Conservation (phyloP, 2,329 filamentous ascomycete species). For the Colletotrichum sp. region DNA sequence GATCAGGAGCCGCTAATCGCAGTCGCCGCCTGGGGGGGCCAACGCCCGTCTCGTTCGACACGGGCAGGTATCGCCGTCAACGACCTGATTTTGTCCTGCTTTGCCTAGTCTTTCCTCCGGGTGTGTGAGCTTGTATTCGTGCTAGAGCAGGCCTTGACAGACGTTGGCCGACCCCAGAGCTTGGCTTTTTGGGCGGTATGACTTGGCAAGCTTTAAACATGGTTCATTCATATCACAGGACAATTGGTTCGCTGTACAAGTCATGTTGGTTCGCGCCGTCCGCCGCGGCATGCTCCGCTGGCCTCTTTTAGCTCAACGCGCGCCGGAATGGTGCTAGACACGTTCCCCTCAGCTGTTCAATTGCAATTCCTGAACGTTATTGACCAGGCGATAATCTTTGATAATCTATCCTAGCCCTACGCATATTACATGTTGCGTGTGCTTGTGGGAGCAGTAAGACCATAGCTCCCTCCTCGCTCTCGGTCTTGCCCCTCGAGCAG, state of each 20-base stretch:
- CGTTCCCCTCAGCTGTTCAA: not conserved
- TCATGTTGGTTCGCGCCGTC: not conserved
- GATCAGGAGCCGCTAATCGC: slow-evolving; percentile 2
- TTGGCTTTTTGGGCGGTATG: not conserved
- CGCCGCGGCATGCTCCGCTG: not conserved
- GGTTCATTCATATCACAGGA: not conserved
- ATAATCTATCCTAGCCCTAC: not conserved
- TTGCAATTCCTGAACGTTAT: too few relatives aligned
- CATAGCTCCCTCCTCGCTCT: not conserved
- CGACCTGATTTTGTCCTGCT: not conserved
- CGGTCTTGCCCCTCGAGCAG: not conserved
- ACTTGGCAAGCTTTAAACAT: not conserved
- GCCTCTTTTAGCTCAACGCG: not conserved
- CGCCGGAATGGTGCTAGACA: not conserved
- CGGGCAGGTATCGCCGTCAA: not conserved
- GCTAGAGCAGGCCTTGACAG: not conserved
- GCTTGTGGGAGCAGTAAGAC: not conserved
- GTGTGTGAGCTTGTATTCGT: not conserved
- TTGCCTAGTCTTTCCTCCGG: not conserved
- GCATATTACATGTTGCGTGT: not conserved
- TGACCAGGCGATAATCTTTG: not conserved
- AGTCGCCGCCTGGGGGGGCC: not conserved
- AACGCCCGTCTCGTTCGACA: not conserved
- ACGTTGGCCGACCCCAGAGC: not conserved
- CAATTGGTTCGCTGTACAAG: not conserved